Conservation (phyloP, 1,139 yeast species). For the Hemisphaericaspora subhashii region DNA sequence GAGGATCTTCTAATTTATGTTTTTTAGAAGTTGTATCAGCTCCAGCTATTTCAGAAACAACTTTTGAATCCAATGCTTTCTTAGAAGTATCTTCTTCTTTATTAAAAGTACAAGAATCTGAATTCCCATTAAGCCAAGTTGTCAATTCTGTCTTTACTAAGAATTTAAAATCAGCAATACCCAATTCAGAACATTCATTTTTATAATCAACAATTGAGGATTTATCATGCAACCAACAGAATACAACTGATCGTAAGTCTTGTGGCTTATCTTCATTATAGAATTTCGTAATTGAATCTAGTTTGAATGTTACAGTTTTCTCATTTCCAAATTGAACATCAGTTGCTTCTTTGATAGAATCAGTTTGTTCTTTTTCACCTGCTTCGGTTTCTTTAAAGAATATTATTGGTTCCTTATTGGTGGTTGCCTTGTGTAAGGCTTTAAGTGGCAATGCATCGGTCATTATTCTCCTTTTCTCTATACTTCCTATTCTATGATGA, state of each 20-base stretch:
- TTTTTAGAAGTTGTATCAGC: conserved; percentile 17
- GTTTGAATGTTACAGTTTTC: conserved; percentile 19
- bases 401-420: conserved; percentile 23
- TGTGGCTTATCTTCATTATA: conserved; percentile 51
- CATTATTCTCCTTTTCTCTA: neutral
- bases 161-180: conserved; percentile 74
- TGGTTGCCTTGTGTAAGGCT: conserved; percentile 26
- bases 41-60: conserved; percentile 9
- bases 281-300: conserved; percentile 58
- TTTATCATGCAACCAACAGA: conserved; percentile 80
- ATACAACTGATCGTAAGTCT: conserved; percentile 63
- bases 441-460: conserved; percentile 13
- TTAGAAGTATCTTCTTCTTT: conserved; percentile 19
- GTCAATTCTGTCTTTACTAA: conserved; percentile 82
- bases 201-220: conserved; percentile 82
- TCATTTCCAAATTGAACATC: conserved; percentile 32
- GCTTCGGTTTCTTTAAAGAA: conserved; percentile 17
- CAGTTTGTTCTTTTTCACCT: conserved; percentile 17
- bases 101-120: conserved; percentile 56
- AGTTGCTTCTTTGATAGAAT: conserved; percentile 37
- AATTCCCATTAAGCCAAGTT: conserved; percentile 75
- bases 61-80: conserved; percentile 6
- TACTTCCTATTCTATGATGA: neutral
- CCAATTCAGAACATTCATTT: conserved; percentile 63
- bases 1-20: conserved; percentile 51